These are phyloP conservation scores for Floccularia luteovirens DNA, from an alignment of 768 basidiomycete species.

Conservation along the genomic window DNA sequence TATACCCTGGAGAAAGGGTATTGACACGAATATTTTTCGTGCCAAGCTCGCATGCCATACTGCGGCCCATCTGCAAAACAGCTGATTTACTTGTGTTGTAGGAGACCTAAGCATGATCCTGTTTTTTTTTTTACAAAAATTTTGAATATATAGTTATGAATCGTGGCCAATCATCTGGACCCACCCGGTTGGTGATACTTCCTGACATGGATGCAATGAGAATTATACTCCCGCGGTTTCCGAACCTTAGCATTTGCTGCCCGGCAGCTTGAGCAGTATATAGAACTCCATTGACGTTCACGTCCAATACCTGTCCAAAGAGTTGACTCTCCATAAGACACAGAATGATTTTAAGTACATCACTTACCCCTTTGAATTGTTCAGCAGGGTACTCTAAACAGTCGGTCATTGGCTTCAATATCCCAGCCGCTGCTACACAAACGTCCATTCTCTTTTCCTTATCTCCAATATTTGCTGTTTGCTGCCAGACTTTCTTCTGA, in stretches of 20 bases:
- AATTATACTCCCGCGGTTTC: constrained; percentile 45
- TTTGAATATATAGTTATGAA: not conserved
- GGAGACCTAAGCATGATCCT: constrained; percentile 64
- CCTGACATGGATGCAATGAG: constrained; percentile 57
- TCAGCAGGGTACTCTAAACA: constrained; percentile 51
- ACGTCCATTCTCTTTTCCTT: constrained; percentile 58
- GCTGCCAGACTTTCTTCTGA: constrained; percentile 38
- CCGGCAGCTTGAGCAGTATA: constrained; percentile 58
- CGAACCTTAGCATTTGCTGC: constrained; percentile 44
- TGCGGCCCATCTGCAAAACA: constrained; percentile 74
- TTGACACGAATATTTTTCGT: constrained; percentile 63
- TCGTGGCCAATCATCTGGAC: constrained; percentile 4
- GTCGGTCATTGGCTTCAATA: constrained; percentile 33
- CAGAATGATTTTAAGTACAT: not conserved
- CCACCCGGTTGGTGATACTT: constrained; percentile 51
- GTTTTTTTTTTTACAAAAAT: not conserved
- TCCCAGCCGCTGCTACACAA: constrained; percentile 62
- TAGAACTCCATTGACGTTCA: constrained; percentile 54
- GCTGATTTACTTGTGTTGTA: constrained; percentile 73
- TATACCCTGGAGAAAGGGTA: constrained; percentile 64
- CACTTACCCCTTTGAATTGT: constrained; percentile 45
- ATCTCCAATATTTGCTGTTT: constrained; percentile 42
- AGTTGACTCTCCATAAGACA: not conserved
- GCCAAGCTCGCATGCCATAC: constrained; percentile 72
- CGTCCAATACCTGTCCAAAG: constrained; percentile 39